Evolutionary conservation across 768 basidiomycete species (phyloP), one percentile per base, ranked within the genome.

Genomic region (Fistulinella prunicolor): DNA sequence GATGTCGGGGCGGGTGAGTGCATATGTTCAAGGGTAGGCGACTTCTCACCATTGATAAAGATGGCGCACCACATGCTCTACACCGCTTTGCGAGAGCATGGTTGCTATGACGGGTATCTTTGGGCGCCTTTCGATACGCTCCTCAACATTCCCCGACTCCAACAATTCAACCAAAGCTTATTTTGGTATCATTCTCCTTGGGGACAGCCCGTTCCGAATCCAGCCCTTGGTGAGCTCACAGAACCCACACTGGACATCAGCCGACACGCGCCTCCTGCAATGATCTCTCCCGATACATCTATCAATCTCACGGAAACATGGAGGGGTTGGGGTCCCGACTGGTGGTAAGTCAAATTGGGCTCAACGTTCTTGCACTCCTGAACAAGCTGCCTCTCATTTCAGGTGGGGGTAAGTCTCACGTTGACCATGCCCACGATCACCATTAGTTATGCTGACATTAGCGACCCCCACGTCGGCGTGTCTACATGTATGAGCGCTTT

Each of bases 1-100:
- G 52, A 72, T 76, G 70, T 64, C 73, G 26, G 77, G 77, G 14
- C 61, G 76, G 44, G 72, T 75, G 49, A 44, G 67, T 58, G 32
- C 30, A 24, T n/a, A 13, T 40, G 5, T 39, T 12, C 43, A 9
- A 38, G 14, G 20, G 23, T 16, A 20, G 20, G 2, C 42, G 14
- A 32, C 43, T 14, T 3, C 30, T 52, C 28, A 59, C 32, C 16
- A 14, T 39, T 30, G 23, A 16, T 13, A 64, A 40, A 59, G 65
- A 73, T 77, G 77, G 77, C 76, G 6, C 76, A 79, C 45, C 77
- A 78, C 49, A 78, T 78, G 76, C 64, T 78, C 9, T 75, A 75
- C 53, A 78, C 74, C 4, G 74, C 70, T 28, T 43, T 79, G 46
- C 62, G 63, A 37, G 73, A 72, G 40, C 56, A 73, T 42, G 63